Percentiles rank a stretch among this genome's conserved stretches.
These are phyloP conservation scores for Fusarium virguliforme DNA, from an alignment of 2,329 filamentous ascomycete genomes.

Conservation along the genomic window DNA sequence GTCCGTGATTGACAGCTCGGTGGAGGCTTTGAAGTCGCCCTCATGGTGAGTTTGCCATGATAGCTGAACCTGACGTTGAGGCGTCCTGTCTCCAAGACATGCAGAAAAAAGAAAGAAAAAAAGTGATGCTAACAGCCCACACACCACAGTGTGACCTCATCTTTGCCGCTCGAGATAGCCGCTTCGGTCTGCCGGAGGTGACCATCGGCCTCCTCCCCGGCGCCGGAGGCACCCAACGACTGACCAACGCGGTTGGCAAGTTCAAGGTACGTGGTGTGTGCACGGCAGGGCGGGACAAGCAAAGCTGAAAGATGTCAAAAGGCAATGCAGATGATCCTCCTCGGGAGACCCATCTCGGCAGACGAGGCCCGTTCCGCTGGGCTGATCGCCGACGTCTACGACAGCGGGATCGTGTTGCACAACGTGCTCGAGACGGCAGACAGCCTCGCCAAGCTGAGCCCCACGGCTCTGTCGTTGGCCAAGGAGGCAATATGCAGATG, in stretches of 20 bases:
- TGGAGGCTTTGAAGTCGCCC: conserved; percentile 66
- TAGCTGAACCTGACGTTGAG: conserved; percentile 12
- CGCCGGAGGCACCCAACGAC: conserved; percentile 60
- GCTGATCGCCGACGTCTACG: conserved; percentile 50
- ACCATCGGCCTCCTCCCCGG: conserved; percentile 60
- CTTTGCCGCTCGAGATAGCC: conserved; percentile 55
- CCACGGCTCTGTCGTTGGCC: conserved; percentile 49
- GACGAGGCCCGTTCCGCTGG: conserved; percentile 50
- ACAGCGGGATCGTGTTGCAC: conserved; percentile 50
- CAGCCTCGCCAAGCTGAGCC: conserved; percentile 47
- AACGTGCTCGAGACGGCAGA: conserved; percentile 47
- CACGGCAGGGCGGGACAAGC: not conserved
- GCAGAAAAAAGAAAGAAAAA: not conserved
- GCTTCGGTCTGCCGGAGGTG: conserved; percentile 60
- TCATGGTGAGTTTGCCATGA: conserved; percentile 57
- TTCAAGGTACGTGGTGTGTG: conserved; percentile 53
- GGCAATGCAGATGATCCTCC: conserved; percentile 56
- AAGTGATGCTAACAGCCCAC: not conserved
- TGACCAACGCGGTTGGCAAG: conserved; percentile 61
- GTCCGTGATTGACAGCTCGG: conserved; percentile 58
- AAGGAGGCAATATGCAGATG: conserved; percentile 53
- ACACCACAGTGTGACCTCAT: conserved; percentile 58
- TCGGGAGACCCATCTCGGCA: conserved; percentile 50
- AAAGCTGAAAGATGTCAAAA: conserved; percentile 19
- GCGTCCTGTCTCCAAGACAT: not conserved